These are phyloP conservation scores for Yarrowia porcina DNA, from an alignment of 805 yeast species.

Conservation along the genomic window DNA sequence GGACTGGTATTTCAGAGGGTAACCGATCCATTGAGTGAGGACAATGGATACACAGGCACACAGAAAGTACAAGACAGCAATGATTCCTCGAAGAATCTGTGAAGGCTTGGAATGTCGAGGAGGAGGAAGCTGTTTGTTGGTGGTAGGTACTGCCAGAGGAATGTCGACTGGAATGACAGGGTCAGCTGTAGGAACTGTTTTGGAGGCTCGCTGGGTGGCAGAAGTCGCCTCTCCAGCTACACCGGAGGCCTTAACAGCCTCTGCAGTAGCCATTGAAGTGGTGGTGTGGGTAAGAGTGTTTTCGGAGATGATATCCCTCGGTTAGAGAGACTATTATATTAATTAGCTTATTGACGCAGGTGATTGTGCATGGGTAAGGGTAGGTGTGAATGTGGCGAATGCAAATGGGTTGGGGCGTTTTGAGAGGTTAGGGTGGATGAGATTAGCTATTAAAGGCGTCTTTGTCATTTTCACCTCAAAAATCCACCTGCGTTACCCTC, in stretches of 20 bases:
- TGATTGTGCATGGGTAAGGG: slow-evolving; percentile 19
- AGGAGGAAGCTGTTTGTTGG: slow-evolving; percentile 19
- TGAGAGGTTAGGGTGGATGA: background rate
- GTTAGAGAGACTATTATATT: background rate
- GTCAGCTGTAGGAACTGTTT: background rate
- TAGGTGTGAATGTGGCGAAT: no score
- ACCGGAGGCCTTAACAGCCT: background rate
- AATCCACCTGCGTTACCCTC: no score
- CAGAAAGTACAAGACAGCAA: background rate
- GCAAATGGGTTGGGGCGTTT: background rate
- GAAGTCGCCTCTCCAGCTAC: background rate
- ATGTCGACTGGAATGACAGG: background rate
- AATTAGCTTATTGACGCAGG: slow-evolving; percentile 9
- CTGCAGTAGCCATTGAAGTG: slow-evolving; percentile 13
- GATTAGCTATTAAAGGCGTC: no score
- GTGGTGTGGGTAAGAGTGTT: background rate
- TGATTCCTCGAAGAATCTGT: background rate
- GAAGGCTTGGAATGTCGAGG: slow-evolving; percentile 16
- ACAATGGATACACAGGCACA: background rate
- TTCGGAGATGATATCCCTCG: background rate
- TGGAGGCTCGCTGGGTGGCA: background rate
- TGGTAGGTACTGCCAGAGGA: slow-evolving; percentile 7
- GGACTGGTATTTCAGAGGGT: slow-evolving; percentile 34
- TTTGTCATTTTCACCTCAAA: no score
- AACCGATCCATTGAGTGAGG: slow-evolving; percentile 35